Percentiles rank a stretch among this genome's conserved stretches.
phyloP scores from a whole-genome alignment of 176 grass and related monocot genomes.

The Urochloa ruziziensis region DNA sequence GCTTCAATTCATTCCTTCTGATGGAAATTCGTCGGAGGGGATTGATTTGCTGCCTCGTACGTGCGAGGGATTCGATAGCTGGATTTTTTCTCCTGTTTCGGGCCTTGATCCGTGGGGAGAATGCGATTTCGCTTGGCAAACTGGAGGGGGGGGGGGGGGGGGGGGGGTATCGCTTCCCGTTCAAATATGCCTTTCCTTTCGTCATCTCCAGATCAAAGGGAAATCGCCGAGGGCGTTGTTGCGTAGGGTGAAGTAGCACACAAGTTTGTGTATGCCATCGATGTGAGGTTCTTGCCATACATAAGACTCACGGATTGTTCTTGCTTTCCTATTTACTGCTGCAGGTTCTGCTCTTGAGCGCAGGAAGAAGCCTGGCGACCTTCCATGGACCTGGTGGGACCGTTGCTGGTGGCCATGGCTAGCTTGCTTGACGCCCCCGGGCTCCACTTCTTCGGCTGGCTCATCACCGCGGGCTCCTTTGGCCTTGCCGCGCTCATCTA shows the following conservation, averaged over 20 bases:
- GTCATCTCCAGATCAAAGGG: neutral
- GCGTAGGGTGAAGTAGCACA: neutral
- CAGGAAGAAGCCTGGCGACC: constrained; percentile 12
- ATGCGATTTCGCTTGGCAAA: neutral
- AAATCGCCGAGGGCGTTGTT: no score
- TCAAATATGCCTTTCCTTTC: neutral
- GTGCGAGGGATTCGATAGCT: no score
- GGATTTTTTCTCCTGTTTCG: neutral
- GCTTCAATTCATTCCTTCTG: neutral
- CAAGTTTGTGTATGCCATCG: neutral
- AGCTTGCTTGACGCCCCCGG: constrained; percentile 38
- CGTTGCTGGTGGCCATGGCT: constrained; percentile 47
- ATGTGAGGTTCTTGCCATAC: neutral
- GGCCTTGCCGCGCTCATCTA: constrained; percentile 56
- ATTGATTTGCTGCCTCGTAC: neutral
- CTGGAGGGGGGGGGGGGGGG: no score
- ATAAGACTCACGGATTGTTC: neutral
- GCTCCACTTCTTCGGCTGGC: constrained; percentile 51
- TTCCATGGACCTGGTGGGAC: constrained; percentile 56
- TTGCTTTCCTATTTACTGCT: constrained; percentile 22
- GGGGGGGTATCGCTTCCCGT: neutral
- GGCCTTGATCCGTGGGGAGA: neutral
- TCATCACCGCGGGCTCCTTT: constrained; percentile 71
- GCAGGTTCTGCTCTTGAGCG: constrained; percentile 18
- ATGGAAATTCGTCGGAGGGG: neutral